A percentile compares a stretch with the other conserved stretches of the same genome.
These are phyloP conservation scores for Metarhizium robertsii DNA, from an alignment of 2,329 filamentous ascomycete genomes.

Conservation along the genomic window DNA sequence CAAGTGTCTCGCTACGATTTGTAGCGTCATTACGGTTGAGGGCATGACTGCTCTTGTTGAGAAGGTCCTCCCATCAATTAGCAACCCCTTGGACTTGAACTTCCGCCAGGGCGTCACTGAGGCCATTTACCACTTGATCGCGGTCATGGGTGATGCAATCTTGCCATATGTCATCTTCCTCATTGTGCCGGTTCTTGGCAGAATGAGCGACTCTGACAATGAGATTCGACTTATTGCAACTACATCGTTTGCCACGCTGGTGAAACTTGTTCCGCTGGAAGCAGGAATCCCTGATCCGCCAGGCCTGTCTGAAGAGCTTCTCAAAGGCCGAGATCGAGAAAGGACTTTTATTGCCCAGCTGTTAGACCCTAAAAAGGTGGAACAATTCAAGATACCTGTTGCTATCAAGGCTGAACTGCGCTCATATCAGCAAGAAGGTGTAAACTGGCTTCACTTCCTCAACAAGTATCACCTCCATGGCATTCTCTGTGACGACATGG, in stretches of 20 bases:
- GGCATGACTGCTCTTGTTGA: constrained; percentile 96
- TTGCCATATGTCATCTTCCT: constrained; percentile 98
- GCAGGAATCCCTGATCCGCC: constrained; percentile 95
- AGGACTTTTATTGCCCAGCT: constrained; percentile 95
- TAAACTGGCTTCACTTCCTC: constrained; percentile 97
- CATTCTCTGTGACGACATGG: constrained; percentile 98
- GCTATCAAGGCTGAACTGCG: constrained; percentile 94
- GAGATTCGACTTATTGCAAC: constrained; percentile 91
- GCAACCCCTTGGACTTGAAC: constrained; percentile 78
- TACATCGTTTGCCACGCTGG: constrained; percentile 91
- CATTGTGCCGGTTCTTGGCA: constrained; percentile 89
- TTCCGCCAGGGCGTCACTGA: constrained; percentile 91
- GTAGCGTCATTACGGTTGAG: constrained; percentile 89
- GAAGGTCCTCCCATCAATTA: constrained; percentile 84
- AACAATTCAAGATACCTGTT: constrained; percentile 86
- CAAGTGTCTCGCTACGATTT: constrained; percentile 94
- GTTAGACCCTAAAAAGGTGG: constrained; percentile 92
- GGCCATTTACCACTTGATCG: constrained; percentile 91
- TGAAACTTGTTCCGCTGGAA: constrained; percentile 93
- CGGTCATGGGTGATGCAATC: constrained; percentile 95
- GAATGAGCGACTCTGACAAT: constrained; percentile 97
- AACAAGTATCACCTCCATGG: constrained; percentile 97
- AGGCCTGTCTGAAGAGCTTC: constrained; percentile 76
- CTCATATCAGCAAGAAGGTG: constrained; percentile 96
- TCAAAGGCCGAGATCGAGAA: constrained; percentile 86